Percentiles rank a stretch among this genome's conserved stretches.
phyloP scores from a whole-genome alignment of 2,329 filamentous ascomycete genomes.

The Diaporthe vaccinii region DNA sequence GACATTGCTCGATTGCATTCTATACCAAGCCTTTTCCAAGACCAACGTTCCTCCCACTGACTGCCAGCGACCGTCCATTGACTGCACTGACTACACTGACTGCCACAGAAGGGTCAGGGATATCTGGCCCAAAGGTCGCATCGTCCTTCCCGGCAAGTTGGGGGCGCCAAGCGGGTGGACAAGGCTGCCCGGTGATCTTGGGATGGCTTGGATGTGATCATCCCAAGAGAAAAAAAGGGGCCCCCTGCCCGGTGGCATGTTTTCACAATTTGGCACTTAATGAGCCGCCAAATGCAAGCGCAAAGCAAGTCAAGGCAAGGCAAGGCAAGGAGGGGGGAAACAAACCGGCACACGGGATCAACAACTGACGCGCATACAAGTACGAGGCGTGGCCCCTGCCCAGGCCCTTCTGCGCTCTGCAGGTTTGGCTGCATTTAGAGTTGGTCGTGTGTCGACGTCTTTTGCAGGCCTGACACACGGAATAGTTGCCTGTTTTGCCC shows the following conservation, averaged over 20 bases:
- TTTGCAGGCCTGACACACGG: slow-evolving; percentile 34
- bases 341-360: neutral
- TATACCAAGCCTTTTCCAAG: slow-evolving; percentile 31
- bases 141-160: slow-evolving; percentile 26
- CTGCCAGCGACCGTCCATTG: neutral
- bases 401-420: neutral
- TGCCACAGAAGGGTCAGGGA: slow-evolving; percentile 3
- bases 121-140: slow-evolving; percentile 22
- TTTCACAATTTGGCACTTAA: slow-evolving; percentile 27
- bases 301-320: neutral
- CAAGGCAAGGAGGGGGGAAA: neutral
- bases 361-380: slow-evolving; percentile 24
- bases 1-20: slow-evolving; percentile 14
- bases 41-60: slow-evolving; percentile 19
- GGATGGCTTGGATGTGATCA: slow-evolving; percentile 30
- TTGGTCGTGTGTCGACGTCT: slow-evolving; percentile 27
- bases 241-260: slow-evolving; percentile 28
- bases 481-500: slow-evolving; percentile 41
- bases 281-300: slow-evolving; percentile 19
- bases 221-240: slow-evolving; percentile 29
- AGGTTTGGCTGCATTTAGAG: slow-evolving; percentile 4
- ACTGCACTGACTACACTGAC: neutral
- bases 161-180: slow-evolving; percentile 18
- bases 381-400: slow-evolving; percentile 13
- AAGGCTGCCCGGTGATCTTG: slow-evolving; percentile 27